Evolutionary conservation across 176 grass and related monocot genomes (phyloP), one percentile per base, ranked within the genome.

Genomic region (Avena atlantica): DNA sequence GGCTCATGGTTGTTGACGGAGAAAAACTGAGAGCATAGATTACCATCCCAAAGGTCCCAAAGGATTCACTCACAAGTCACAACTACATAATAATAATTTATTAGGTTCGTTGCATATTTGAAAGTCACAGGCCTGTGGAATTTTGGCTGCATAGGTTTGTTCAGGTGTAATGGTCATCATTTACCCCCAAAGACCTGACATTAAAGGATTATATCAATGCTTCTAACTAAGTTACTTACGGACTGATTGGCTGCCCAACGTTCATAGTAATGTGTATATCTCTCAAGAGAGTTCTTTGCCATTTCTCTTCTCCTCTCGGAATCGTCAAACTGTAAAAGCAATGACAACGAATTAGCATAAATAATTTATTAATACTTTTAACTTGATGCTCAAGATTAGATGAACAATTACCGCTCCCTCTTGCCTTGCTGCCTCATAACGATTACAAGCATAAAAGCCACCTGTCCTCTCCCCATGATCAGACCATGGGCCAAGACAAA

Each of bases 261-360:
- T 69, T 99, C 97, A 89, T 99, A 99, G 77, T 99, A 99, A 87
- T 99, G 97, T 74, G 97, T 99, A 63, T 99, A 99, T 87, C 97
- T 94, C 91, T 99, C 97, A 44, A 99, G 97, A 27, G 97, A 99
- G 78, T 99, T 99, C 85, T 99, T 99, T 61, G 97, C 97, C 97
- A 99, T 99, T 92, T 99, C 97, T 97, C 97, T 94, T 90, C 97
- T 94, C 91, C 92, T 93, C 90, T 99, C 97, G 89, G 94, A 96
- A 94, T 99, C 97, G 37, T 99, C 97, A 56, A 93, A 99, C 97
- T 99, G 77, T 82, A 91, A 86, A n/a, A 60, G 85, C 45, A 79
- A 48, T 58, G 44, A 23, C 1, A 70, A 70, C 19, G 19, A 55
- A 82, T 23, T 17, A 56, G 49, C 13, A 47, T 82, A 84, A 49